A percentile compares a stretch with the other conserved stretches of the same genome.
Conservation (phyloP, 192 early-diverging fungal genomes). For the Backusella circina region DNA sequence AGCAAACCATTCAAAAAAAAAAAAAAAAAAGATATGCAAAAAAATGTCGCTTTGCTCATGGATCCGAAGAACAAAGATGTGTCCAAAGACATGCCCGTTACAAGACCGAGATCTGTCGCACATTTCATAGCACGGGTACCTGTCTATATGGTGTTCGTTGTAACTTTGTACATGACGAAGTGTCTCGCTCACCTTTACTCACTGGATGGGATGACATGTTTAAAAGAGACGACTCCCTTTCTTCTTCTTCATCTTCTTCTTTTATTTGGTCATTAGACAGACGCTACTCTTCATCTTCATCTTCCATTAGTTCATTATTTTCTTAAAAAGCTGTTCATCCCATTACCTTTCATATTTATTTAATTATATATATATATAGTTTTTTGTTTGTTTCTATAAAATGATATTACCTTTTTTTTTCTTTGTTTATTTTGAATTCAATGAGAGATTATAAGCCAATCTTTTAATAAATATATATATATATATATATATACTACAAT, state of each 20-base stretch:
- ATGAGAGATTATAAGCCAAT: not conserved
- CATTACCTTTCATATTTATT: not conserved
- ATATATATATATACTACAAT: not conserved
- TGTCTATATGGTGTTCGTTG: slow-evolving; percentile 95
- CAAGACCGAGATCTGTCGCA: slow-evolving; percentile 93
- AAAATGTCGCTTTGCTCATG: slow-evolving; percentile 96
- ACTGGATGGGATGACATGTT: not conserved
- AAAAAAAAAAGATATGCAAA: slow-evolving; percentile 69
- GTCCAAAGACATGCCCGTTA: slow-evolving; percentile 89
- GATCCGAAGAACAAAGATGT: slow-evolving; percentile 67
- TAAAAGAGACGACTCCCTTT: not conserved
- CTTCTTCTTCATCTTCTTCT: slow-evolving; percentile 5
- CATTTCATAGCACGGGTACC: slow-evolving; percentile 81
- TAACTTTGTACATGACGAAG: slow-evolving; percentile 84
- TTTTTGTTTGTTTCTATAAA: not conserved
- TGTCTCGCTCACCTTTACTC: not conserved
- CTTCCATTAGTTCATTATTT: not conserved
- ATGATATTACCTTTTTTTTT: not conserved
- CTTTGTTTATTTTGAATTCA: not conserved
- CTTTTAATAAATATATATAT: not conserved
- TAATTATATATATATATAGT: not conserved
- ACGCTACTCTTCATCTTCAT: slow-evolving; percentile 11
- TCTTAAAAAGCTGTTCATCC: not conserved
- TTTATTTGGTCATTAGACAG: slow-evolving; percentile 1
- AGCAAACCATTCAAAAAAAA: not conserved